phyloP scores from a whole-genome alignment of 352 stramenopile genomes.

The Phytopythium cucurbitacearum region DNA sequence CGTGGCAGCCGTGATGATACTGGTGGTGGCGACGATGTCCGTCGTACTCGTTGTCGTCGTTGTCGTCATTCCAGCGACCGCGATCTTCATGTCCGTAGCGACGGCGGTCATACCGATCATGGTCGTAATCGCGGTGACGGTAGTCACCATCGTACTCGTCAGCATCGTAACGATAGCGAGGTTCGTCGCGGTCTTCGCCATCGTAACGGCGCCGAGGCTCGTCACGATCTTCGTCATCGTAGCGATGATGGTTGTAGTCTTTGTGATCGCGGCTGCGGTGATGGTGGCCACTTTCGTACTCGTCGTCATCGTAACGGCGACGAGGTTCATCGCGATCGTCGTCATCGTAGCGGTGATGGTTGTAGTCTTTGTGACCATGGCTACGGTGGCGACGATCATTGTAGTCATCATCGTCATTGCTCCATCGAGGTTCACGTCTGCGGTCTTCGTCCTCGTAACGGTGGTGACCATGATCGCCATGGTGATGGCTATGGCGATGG shows the following conservation, averaged over 20 bases:
- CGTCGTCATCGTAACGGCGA: neutral
- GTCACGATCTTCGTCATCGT: constrained; percentile 7
- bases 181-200: too few relatives aligned
- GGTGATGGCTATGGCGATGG: too few relatives aligned
- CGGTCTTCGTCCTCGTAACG: neutral
- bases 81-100: too few relatives aligned
- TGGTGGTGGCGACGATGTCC: too few relatives aligned
- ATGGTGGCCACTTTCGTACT: constrained; percentile 7
- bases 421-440: neutral
- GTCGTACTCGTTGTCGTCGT: too few relatives aligned
- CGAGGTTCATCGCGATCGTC: neutral
- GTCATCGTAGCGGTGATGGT: neutral
- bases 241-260: constrained; percentile 8
- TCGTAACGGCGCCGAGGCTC: too few relatives aligned
- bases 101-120: too few relatives aligned
- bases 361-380: neutral
- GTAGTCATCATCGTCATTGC: constrained; percentile 1
- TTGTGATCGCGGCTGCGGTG: constrained; percentile 4
- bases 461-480: neutral
- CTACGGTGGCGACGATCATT: neutral
- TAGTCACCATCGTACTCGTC: too few relatives aligned
- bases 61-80: too few relatives aligned
- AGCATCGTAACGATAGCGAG: too few relatives aligned
- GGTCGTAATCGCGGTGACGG: too few relatives aligned
- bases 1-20: neutral